Base-by-base conservation (phyloP, 139 green algal species). In the Ettlia oleoabundans region DNA sequence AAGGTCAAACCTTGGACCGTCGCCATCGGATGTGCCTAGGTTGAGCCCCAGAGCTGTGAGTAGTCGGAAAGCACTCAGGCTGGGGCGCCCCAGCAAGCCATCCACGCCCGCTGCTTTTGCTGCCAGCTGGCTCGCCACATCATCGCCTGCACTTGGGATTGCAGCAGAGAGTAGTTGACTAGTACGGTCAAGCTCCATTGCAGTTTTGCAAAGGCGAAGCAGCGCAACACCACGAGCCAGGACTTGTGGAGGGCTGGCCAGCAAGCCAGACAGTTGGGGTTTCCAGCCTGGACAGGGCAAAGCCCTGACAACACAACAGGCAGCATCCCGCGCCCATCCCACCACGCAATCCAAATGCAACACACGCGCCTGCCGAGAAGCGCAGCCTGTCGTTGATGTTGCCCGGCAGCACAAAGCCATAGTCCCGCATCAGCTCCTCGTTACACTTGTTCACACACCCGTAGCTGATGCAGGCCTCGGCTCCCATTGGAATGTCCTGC, bases 401-500 rank as follows among this genome's bases (percentile, higher is more conserved):
- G 19, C 74, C 87, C 1, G 67, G 68, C 30, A 88, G 32, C 30
- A 90, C 74, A 65, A 90, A 90, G 13, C 87, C 87, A 30, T 90
- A 88, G 62, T 90, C 85, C 21, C 84, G 78, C 85, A 90, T 80
- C 61, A 90, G 51, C 3, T 68, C 65, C 13, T 42, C 18, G 61
- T 84, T 90, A 41, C 15, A 22, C 62, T 90, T 90, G 35, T 15
- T 65, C 24, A 58, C 77, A 41, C 85, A 83, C 19, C 87, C 85
- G 75, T 90, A 90, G 37, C 73, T 86, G 53, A 90, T 90, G 43
- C 67, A 76, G 5, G 86, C 58, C 83, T 90, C 87, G 1, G 74
- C 26, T 7, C 87, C 87, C 13, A 72, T 38, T 4, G 74, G 24
- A 24, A 90, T 76, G 77, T 78, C 82, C 77, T 89, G 78, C 65